phyloP scores from a whole-genome alignment of 2,329 filamentous ascomycete species.

The Paracoccidioides lutzii region DNA sequence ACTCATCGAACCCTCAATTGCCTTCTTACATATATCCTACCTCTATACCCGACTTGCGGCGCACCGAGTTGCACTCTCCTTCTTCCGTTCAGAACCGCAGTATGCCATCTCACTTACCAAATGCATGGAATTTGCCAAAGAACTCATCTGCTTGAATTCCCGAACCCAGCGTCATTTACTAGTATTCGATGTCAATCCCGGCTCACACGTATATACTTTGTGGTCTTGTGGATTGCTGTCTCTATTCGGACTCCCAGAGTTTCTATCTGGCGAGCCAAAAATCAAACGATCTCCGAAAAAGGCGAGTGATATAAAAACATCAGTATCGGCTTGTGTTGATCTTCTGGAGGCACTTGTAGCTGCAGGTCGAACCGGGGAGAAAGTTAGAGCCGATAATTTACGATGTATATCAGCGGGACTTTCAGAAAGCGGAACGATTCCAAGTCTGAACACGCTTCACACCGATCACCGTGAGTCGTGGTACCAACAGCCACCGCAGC shows the following conservation, averaged over 20 bases:
- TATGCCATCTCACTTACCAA: conserved; percentile 3
- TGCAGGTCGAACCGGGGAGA: conserved; percentile 2
- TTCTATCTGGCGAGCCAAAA: background rate
- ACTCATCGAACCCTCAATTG: conserved; percentile 5
- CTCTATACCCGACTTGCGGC: conserved; percentile 6
- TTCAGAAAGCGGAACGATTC: background rate
- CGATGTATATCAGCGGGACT: background rate
- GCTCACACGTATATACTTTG: conserved; percentile 8
- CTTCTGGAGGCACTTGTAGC: conserved; percentile 2
- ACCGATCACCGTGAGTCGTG: background rate
- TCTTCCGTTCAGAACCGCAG: conserved; percentile 1
- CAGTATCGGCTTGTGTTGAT: background rate
- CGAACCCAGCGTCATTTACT: conserved; percentile 2
- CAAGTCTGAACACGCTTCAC: background rate
- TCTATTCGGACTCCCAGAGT: conserved; percentile 5
- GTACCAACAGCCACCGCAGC: background rate
- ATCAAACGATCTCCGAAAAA: background rate
- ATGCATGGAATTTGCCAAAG: conserved; percentile 4
- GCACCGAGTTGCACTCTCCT: conserved; percentile 8
- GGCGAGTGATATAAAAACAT: background rate
- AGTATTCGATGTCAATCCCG: conserved; percentile 7
- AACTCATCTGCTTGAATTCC: conserved; percentile 5
- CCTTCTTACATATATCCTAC: conserved; percentile 8
- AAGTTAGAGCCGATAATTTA: conserved; percentile 5
- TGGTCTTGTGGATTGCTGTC: conserved; percentile 9